phyloP scores from a whole-genome alignment of 257 asterid species.

The Buddleja alternifolia region DNA sequence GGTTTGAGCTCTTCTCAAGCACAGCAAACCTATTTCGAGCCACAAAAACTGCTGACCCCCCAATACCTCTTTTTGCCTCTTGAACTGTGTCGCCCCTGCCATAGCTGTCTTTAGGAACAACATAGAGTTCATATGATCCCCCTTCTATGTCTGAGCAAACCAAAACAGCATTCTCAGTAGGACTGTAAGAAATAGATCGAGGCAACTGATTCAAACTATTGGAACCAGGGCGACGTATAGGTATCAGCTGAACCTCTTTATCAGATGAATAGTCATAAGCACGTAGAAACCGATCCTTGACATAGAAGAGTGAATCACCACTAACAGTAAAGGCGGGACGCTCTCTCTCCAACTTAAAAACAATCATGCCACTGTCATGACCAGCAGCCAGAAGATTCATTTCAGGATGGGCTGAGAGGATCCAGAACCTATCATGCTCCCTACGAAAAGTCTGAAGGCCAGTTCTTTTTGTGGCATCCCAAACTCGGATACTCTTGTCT shows the following conservation, averaged over 20 bases:
- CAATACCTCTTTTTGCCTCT: conserved; percentile 89
- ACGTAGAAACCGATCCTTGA: conserved; percentile 86
- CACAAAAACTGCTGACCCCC: conserved; percentile 89
- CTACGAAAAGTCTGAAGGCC: conserved; percentile 97
- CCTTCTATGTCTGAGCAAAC: conserved; percentile 91
- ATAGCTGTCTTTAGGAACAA: conserved; percentile 77
- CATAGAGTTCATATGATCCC: conserved; percentile 89
- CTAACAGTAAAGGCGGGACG: conserved; percentile 92
- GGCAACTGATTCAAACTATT: conserved; percentile 83
- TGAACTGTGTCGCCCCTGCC: conserved; percentile 87
- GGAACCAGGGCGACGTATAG: conserved; percentile 94
- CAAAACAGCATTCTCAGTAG: conserved; percentile 89
- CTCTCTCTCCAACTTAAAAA: conserved; percentile 96
- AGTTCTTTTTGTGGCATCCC: conserved; percentile 99
- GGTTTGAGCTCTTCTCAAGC: conserved; percentile 85
- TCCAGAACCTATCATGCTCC: conserved; percentile 99
- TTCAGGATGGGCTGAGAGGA: conserved; percentile 94
- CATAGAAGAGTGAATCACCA: conserved; percentile 80
- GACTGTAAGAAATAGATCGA: conserved; percentile 85
- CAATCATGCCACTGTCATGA: conserved; percentile 98
- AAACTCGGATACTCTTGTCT: conserved; percentile 94
- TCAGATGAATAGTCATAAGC: conserved; percentile 83
- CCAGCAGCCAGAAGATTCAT: conserved; percentile 99
- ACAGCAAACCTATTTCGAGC: conserved; percentile 97
- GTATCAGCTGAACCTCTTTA: conserved; percentile 82